A percentile compares a stretch with the other conserved stretches of the same genome.
phyloP scores from a whole-genome alignment of 345 rosid genomes.

The Rhodamnia argentea region DNA sequence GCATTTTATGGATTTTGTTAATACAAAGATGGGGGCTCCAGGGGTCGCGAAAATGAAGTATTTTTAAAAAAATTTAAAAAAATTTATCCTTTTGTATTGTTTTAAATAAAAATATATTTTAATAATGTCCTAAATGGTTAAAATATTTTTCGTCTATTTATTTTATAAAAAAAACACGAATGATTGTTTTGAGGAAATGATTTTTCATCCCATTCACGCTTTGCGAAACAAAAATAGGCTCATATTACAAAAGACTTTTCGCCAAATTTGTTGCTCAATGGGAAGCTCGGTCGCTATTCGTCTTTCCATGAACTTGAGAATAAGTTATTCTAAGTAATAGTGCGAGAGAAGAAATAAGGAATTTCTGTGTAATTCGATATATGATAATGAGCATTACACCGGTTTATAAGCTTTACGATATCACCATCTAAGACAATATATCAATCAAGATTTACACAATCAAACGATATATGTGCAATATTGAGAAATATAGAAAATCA shows the following conservation, averaged over 20 bases:
- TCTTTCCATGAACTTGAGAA: rapidly evolving
- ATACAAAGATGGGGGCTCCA: rapidly evolving
- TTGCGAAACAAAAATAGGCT: rapidly evolving
- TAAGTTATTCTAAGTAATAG: no score
- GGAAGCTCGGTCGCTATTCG: rapidly evolving
- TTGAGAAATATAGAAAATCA: no score
- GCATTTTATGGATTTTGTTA: background rate
- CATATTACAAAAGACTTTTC: background rate
- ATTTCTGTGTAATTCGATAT: no score
- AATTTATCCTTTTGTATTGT: no score
- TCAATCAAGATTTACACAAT: no score
- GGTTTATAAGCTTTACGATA: no score
- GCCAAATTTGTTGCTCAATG: rapidly evolving
- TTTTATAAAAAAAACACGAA: rapidly evolving
- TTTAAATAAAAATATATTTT: background rate
- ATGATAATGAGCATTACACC: no score
- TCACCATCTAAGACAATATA: no score
- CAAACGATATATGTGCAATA: no score
- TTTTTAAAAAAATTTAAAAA: no score
- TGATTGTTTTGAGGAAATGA: rapidly evolving
- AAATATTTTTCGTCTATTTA: background rate
- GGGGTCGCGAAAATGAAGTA: background rate
- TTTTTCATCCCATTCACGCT: background rate
- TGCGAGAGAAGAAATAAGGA: no score
- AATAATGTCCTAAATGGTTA: no score